Conservation (phyloP, 352 stramenopile species). For the Hyaloperonospora arabidopsidis region DNA sequence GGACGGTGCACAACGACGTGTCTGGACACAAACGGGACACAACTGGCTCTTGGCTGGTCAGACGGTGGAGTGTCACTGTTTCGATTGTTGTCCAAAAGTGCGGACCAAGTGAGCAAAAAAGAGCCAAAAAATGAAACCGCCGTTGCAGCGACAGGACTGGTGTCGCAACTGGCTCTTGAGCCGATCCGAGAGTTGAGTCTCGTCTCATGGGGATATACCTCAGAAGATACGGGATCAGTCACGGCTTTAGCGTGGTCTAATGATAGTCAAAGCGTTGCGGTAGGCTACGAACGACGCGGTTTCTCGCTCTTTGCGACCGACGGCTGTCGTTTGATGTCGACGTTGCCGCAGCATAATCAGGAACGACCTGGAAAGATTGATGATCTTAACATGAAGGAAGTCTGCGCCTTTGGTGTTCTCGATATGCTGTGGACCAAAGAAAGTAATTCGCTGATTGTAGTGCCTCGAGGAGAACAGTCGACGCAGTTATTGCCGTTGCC, state of each 20-base stretch:
- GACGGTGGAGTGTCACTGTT: slow-evolving; percentile 69
- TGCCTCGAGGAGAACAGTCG: slow-evolving; percentile 43
- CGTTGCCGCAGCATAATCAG: slow-evolving; percentile 69
- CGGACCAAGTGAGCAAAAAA: slow-evolving; percentile 5
- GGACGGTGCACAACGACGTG: slow-evolving; percentile 41
- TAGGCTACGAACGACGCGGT: slow-evolving; percentile 65
- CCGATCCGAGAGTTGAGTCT: slow-evolving; percentile 60
- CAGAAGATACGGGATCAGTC: slow-evolving; percentile 48
- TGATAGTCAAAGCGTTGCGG: slow-evolving; percentile 47
- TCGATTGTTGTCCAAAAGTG: slow-evolving; percentile 30
- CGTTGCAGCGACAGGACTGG: background rate
- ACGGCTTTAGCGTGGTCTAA: slow-evolving; percentile 59
- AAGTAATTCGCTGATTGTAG: slow-evolving; percentile 52
- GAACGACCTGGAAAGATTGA: slow-evolving; percentile 27
- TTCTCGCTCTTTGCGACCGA: slow-evolving; percentile 77
- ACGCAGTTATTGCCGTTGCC: slow-evolving; percentile 28
- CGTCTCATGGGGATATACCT: slow-evolving; percentile 49
- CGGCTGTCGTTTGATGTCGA: slow-evolving; percentile 77
- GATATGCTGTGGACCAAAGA: slow-evolving; percentile 53
- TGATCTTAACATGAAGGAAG: slow-evolving; percentile 36
- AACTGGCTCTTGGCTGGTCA: slow-evolving; percentile 63
- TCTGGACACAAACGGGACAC: slow-evolving; percentile 40
- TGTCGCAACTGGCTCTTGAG: slow-evolving; percentile 33
- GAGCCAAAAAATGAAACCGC: background rate
- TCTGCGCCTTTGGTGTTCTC: slow-evolving; percentile 51